These are phyloP conservation scores for Gossypium stocksii DNA, from an alignment of 345 rosid genomes.

Conservation along the genomic window DNA sequence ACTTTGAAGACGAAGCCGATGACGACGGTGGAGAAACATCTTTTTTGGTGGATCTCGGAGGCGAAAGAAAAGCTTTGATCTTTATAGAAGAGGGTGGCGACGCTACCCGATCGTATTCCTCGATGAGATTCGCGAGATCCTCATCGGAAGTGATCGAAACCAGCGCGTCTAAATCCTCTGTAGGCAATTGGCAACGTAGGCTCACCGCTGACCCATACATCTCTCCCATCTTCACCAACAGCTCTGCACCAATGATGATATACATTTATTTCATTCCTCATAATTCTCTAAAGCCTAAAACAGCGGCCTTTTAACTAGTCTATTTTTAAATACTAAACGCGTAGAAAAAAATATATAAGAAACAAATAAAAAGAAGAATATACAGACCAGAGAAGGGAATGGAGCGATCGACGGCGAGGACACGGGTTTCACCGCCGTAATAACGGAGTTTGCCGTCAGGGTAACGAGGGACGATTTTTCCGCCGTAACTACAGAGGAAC, in stretches of 20 bases:
- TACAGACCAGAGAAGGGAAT: constrained; percentile 62
- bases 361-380: background rate
- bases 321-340: background rate
- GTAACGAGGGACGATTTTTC: constrained; percentile 76
- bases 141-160: constrained; percentile 77
- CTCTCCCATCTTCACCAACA: constrained; percentile 61
- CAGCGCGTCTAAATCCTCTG: constrained; percentile 84
- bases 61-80: constrained; percentile 79
- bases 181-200: constrained; percentile 86
- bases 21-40: constrained; percentile 28
- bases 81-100: constrained; percentile 41
- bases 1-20: constrained; percentile 43
- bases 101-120: constrained; percentile 69
- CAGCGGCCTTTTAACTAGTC: background rate
- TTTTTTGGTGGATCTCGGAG: constrained; percentile 40
- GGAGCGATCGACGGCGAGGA: constrained; percentile 75
- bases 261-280: constrained; percentile 25
- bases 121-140: constrained; percentile 79
- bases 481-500: constrained; percentile 86
- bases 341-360: background rate
- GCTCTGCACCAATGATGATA: constrained; percentile 45
- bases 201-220: constrained; percentile 49
- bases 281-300: background rate
- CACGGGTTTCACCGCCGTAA: constrained; percentile 80
- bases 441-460: constrained; percentile 89